Conservation (phyloP, 176 grass and related monocot species). For the Raddia guianensis region DNA sequence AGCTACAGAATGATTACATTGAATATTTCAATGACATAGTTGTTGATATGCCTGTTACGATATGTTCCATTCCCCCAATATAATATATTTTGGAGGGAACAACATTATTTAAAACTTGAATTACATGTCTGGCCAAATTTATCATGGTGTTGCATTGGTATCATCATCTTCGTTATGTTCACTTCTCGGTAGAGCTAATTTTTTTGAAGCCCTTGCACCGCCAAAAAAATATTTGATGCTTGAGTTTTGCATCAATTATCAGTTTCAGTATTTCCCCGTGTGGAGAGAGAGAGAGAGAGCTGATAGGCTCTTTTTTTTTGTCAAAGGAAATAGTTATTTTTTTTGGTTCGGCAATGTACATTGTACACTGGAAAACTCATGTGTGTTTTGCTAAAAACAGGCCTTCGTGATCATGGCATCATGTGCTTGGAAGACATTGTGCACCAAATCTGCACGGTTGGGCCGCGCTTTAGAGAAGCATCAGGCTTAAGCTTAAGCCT, state of each 20-base stretch:
- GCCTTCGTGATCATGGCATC: conserved; percentile 58
- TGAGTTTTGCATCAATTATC: background rate
- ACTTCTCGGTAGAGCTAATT: background rate
- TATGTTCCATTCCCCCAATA: too few species aligned
- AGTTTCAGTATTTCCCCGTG: background rate
- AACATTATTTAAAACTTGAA: too few species aligned
- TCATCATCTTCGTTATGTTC: background rate
- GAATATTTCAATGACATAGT: too few species aligned
- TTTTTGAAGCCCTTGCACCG: background rate
- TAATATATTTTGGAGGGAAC: too few species aligned
- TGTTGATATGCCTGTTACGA: too few species aligned
- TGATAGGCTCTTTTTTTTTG: too few species aligned
- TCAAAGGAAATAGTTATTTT: too few species aligned
- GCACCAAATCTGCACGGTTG: conserved; percentile 55
- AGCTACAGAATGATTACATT: too few species aligned
- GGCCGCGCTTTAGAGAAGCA: conserved; percentile 62
- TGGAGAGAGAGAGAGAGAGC: too few species aligned
- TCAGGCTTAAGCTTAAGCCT: conserved; percentile 16
- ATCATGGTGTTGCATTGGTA: background rate
- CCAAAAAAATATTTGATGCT: background rate
- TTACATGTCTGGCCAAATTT: too few species aligned
- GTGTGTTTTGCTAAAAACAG: conserved; percentile 8
- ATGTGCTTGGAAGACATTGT: conserved; percentile 79
- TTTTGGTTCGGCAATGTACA: too few species aligned
- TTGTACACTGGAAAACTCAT: background rate